Evolutionary conservation across 805 yeast genomes (phyloP), one percentile per base, ranked within the genome.

Genomic region (Myxozyma neotropica): DNA sequence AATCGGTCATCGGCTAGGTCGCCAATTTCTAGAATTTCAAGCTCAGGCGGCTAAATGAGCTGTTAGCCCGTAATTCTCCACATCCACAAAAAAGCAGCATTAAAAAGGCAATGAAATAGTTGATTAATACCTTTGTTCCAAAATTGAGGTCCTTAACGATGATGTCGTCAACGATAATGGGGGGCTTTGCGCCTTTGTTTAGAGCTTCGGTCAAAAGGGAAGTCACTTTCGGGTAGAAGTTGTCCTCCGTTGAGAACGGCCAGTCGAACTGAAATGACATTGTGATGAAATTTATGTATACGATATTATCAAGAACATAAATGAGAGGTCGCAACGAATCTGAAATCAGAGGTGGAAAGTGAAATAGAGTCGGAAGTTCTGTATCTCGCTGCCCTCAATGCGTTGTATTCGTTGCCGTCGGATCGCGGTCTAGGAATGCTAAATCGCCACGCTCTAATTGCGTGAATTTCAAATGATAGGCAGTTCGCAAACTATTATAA

Each of bases 231-330:
- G 77, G 72, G 27, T 84, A 78, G 64, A 86, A 77, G 33, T 85
- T 79, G 52, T 84, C 85, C 58, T 84, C 80, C 64, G 88, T 89
- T 42, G 89, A 78, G 7, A 88, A 79, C 61, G 81, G 80, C 96
- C 96, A 89, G 72, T 86, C 83, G 64, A 88, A 85, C 61, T 85
- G 82, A 69, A 89, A 88, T 6, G 94, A 87, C 95, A 88, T 88
- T 40, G 40, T 45, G 36, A 26, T 12, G 15, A 27, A 40, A 8
- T 29, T 10, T 13, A 17, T 23, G 21, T 8, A 42, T 8, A 36
- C 21, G 21, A 38, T 7, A n/a, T 3, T 4, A 8, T n/a, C 24
- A 21, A 12, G 13, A 7, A 38, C 21, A 38, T 13, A 38, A 38
- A 29, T 29, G 33, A n/a, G n/a, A n/a, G n/a, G n/a, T n/a, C n/a